These are phyloP conservation scores for Inonotus hispidus DNA, from an alignment of 1,284 basidiomycete species.

Conservation along the genomic window DNA sequence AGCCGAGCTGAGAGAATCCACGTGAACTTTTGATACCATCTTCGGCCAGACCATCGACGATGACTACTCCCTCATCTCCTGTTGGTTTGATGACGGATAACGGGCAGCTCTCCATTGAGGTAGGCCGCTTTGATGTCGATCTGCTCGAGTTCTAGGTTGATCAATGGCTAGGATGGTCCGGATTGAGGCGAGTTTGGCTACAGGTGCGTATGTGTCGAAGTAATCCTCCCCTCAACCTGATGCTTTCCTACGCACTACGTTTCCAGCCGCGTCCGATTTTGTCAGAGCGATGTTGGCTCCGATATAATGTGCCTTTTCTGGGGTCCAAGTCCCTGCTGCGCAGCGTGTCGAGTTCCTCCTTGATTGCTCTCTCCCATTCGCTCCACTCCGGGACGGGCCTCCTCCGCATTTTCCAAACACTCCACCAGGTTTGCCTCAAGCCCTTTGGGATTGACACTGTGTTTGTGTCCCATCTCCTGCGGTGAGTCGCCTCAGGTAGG, in stretches of 20 bases:
- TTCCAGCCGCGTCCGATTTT: conserved; percentile 32
- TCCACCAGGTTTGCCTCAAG: background rate
- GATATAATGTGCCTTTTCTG: conserved; percentile 23
- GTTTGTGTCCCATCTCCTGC: background rate
- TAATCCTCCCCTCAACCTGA: conserved; percentile 39
- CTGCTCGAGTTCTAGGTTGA: conserved; percentile 25
- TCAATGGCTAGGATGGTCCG: conserved; percentile 27
- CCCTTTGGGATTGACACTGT: background rate
- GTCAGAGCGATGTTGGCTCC: conserved; percentile 23
- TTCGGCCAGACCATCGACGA: conserved; percentile 23
- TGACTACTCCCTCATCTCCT: conserved; percentile 22
- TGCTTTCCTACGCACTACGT: conserved; percentile 32
- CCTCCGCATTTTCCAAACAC: conserved; percentile 14
- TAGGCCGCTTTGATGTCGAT: conserved; percentile 31
- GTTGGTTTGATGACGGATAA: conserved; percentile 20
- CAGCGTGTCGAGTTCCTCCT: conserved; percentile 26
- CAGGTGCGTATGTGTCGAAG: conserved; percentile 36
- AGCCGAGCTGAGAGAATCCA: conserved; percentile 22
- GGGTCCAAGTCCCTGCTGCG: conserved; percentile 25
- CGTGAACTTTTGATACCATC: conserved; percentile 23
- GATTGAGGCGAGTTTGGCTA: conserved; percentile 31
- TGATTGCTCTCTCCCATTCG: conserved; percentile 29
- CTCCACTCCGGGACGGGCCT: conserved; percentile 25
- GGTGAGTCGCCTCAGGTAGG: background rate
- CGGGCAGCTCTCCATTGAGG: conserved; percentile 27